A percentile compares a stretch with the other conserved stretches of the same genome.
Conservation (phyloP, 2,329 filamentous ascomycete genomes). For the Colletotrichum acutatum region DNA sequence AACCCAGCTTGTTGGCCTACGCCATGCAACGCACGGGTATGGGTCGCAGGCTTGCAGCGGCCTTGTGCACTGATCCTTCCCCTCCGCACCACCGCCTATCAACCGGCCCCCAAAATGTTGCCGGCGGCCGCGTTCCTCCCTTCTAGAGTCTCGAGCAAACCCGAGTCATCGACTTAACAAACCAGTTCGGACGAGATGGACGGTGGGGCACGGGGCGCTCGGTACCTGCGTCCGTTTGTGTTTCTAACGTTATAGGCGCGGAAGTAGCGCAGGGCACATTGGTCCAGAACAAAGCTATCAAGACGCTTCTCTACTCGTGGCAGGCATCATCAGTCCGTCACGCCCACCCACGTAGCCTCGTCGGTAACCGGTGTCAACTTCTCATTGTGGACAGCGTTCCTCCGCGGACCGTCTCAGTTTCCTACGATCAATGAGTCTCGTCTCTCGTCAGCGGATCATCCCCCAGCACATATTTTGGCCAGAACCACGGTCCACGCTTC, state of each 20-base stretch:
- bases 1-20: conserved; percentile 11
- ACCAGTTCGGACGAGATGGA: conserved; percentile 13
- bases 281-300: conserved; percentile 25
- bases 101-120: not conserved
- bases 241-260: not conserved
- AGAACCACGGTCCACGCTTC: conserved; percentile 14
- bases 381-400: conserved; percentile 14
- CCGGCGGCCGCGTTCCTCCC: not conserved
- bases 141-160: not conserved
- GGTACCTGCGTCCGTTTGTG: conserved; percentile 13
- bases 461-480: conserved; percentile 12
- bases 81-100: conserved; percentile 1
- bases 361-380: conserved; percentile 11
- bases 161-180: conserved; percentile 14
- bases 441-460: conserved; percentile 26
- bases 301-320: not conserved
- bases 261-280: conserved; percentile 1
- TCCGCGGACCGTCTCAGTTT: conserved; percentile 5
- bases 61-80: conserved; percentile 20
- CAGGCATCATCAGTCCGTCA: conserved; percentile 3
- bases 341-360: conserved; percentile 5
- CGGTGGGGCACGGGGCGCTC: not conserved
- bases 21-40: conserved; percentile 22
- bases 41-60: not conserved
- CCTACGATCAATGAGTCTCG: not conserved